Evolutionary conservation across 148 eudicot genomes (phyloP), one percentile per base, ranked within the genome.

Genomic region (Vaccinium darrowii): DNA sequence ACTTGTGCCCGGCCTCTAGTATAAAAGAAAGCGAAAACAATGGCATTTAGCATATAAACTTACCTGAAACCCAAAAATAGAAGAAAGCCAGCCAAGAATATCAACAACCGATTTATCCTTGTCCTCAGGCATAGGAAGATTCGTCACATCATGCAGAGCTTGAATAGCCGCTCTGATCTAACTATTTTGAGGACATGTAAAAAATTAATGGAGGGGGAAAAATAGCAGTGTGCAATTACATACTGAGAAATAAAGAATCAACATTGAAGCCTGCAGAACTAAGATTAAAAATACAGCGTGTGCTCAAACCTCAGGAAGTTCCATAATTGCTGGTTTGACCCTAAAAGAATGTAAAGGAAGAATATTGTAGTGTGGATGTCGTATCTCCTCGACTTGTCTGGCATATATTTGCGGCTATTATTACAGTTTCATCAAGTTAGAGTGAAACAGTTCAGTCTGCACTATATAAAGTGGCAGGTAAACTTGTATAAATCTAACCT

Each of bases 11-110:
- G 2, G 36, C 36, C 36, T 33, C 36, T 33, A 33, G 36, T 33
- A 33, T 33, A 1, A n/a, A 49, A 49, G 27, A 13, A 7, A 30
- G 43, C 7, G 47, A 14, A 51, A 65, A 14, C 39, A 39, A 52
- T 19, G 10, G 8, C 27, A 82, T 27, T 43, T 30, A 13, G 67
- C 36, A 23, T 51, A 53, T 36, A 76, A 74, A 54, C 72, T 88
- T 87, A 95, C 99, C 95, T 97, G 99, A 86, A 97, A 95, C 72
- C 98, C 98, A 89, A 93, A 95, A 81, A 90, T 77, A 60, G 92
- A 91, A 87, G 96, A 90, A 87, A 97, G 91, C 99, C 99, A 97
- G 82, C 92, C 98, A 71, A 95, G 95, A 81, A 97, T 92, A 87
- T 97, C 99, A 86, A 83, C 88, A 78, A 88, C 86, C 69, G 94